Evolutionary conservation across 140 eudicot genomes (phyloP).

Genomic region (Stevia rebaudiana): DNA sequence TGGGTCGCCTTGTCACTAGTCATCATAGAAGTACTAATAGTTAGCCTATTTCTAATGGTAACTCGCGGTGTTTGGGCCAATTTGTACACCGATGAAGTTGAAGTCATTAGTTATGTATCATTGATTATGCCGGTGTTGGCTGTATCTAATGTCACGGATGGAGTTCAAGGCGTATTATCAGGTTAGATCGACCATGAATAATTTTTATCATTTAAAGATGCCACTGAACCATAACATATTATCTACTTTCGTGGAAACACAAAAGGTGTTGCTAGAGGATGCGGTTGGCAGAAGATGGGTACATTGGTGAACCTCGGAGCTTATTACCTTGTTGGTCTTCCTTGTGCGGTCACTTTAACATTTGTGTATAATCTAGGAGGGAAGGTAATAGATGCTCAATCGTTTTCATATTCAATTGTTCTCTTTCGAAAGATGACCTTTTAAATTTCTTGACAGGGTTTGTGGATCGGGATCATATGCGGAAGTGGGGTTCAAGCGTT

Average conservation of each 20-base stretch:
- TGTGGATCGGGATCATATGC: constrained; percentile 45
- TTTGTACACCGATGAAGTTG: constrained; percentile 34
- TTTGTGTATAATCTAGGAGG: constrained; percentile 36
- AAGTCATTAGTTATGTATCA: constrained; percentile 31
- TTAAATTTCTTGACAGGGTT: constrained; percentile 26
- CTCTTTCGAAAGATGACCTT: not conserved
- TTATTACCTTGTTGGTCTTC: constrained; percentile 39
- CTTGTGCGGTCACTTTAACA: constrained; percentile 29
- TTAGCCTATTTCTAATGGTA: constrained; percentile 16
- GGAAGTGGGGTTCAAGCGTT: constrained; percentile 42
- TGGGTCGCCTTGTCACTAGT: constrained; percentile 32
- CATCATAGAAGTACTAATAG: constrained; percentile 27
- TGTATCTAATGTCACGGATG: constrained; percentile 43
- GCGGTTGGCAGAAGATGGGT: constrained; percentile 48
- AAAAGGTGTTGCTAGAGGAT: constrained; percentile 49
- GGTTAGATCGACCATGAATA: constrained; percentile 13
- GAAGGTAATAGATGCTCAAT: constrained; percentile 21
- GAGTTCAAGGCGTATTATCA: constrained; percentile 44
- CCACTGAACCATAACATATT: not conserved
- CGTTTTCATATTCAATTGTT: not conserved
- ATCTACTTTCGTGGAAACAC: not conserved
- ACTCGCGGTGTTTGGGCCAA: constrained; percentile 26
- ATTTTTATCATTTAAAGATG: not conserved
- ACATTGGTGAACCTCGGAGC: constrained; percentile 42
- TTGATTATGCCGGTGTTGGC: constrained; percentile 40